Base-by-base conservation (phyloP, 2,329 filamentous ascomycete genomes). In the Aspergillus sergii region DNA sequence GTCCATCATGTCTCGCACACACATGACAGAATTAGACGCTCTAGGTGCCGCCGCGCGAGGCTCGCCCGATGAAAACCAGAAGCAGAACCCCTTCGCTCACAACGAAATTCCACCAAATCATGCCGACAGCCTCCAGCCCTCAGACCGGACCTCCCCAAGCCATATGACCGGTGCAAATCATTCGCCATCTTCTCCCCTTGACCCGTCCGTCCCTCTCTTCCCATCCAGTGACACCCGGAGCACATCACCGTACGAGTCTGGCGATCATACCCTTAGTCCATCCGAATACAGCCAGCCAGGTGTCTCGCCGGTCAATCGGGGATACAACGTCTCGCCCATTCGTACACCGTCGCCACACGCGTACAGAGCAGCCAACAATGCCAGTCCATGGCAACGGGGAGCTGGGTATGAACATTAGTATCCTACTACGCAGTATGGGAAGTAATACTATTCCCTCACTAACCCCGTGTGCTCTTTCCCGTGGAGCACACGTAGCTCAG, bases 31-130 rank as follows among this genome's bases (percentile, higher is more conserved):
- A 79, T 86, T 97, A 50, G 93, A 97, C 76, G 94, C 93, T 8
- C 82, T 97, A 61, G 94, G 91, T 66, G 92, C 91, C 16, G 96
- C 93, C 3, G 94, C 94, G 43, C 89, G 94, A 73, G 93, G 93
- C 61, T 93, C 51, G 1, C 32, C 51, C 2, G 30, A 36, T 14
- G 32, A n/a, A 14, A 16, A n/a, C 8, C 51, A 19, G 32, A 55
- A 96, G 26, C 34, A 30, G n/a, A 91, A 91, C 77, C 74, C 74
- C 62, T 84, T 84, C 58, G 84, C 85, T 71, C 86, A 85, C 69
- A 79, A 26, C 34, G 43, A 54, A 21, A 8, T 23, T 21, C 43
- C 43, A 14, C 30, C 59, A 8, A 43, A 19, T 30, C 16, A 36
- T 23, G 10, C 45, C 10, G 1, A n/a, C 11, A n/a, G 32, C 30